Percentiles rank a stretch among this genome's conserved stretches.
Evolutionary conservation across 805 yeast species (phyloP).

Genomic region (Maudiozyma barnettii): DNA sequence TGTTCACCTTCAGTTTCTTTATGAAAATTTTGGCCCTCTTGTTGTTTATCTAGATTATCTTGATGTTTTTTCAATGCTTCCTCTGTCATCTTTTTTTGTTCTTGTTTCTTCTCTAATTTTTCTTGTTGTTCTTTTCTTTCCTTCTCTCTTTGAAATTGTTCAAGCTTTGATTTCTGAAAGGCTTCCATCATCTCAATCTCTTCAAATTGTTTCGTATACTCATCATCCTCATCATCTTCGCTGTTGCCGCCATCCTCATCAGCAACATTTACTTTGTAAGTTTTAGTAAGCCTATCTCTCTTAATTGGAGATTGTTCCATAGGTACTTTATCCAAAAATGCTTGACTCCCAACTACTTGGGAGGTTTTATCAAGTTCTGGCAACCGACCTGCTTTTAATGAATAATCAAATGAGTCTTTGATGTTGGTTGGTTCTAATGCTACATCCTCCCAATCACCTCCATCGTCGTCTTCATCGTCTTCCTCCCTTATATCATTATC

Average conservation of each 20-base stretch:
- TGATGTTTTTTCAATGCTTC: not conserved
- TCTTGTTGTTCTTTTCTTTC: constrained; percentile 10
- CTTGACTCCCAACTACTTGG: constrained; percentile 19
- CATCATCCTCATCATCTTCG: constrained; percentile 9
- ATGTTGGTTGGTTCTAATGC: constrained; percentile 27
- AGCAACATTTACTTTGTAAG: constrained; percentile 6
- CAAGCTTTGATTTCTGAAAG: constrained; percentile 19
- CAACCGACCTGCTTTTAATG: constrained; percentile 35
- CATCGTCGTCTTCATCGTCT: constrained; percentile 28
- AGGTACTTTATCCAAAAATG: constrained; percentile 25
- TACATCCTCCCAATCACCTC: constrained; percentile 57
- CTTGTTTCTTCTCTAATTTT: constrained; percentile 33
- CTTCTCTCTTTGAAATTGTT: constrained; percentile 3
- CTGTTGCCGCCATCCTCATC: constrained; percentile 11
- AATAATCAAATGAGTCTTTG: constrained; percentile 28
- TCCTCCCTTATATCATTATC: constrained; percentile 24
- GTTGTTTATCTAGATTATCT: not conserved
- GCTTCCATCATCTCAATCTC: constrained; percentile 33
- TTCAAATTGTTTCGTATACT: constrained; percentile 20
- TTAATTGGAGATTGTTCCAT: constrained; percentile 16
- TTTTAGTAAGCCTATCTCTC: not conserved
- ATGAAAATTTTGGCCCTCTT: not conserved
- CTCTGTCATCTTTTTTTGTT: constrained; percentile 10
- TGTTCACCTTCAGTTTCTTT: constrained; percentile 15
- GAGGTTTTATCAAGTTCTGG: constrained; percentile 20